phyloP scores from a whole-genome alignment of 2,329 filamentous ascomycete genomes.

The Thielaviopsis musarum region DNA sequence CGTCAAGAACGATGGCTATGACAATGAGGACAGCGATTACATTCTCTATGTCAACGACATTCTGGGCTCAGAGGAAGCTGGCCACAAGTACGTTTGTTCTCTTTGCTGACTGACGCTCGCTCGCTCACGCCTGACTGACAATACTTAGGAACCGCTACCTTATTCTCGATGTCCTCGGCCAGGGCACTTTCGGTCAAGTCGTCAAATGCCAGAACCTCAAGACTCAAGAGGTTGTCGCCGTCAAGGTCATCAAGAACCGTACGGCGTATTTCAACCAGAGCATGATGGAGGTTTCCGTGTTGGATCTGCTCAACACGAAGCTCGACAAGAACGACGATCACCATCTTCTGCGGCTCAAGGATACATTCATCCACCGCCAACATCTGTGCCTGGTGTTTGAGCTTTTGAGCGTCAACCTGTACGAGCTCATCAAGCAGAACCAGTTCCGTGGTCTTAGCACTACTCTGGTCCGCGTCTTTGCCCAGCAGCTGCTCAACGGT shows the following conservation, averaged over 20 bases:
- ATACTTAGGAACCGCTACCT: constrained; percentile 68
- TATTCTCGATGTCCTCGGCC: constrained; percentile 89
- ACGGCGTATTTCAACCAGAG: constrained; percentile 99
- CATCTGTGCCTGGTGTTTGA: constrained; percentile 96
- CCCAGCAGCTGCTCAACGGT: constrained; percentile 87
- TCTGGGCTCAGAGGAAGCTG: constrained; percentile 88
- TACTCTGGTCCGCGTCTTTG: constrained; percentile 90
- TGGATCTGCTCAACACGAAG: constrained; percentile 92
- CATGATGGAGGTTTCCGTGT: constrained; percentile 99
- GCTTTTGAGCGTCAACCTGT: constrained; percentile 88
- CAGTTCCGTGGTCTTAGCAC: constrained; percentile 96
- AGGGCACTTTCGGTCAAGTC: constrained; percentile 95
- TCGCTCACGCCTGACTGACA: not conserved
- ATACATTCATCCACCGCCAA: constrained; percentile 95
- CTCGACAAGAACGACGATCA: constrained; percentile 99
- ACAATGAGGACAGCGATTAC: constrained; percentile 98
- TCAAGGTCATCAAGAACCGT: constrained; percentile 98
- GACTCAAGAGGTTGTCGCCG: constrained; percentile 94
- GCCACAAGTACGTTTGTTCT: constrained; percentile 59
- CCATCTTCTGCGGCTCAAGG: constrained; percentile 82
- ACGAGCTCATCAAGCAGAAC: constrained; percentile 98
- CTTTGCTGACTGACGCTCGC: not conserved
- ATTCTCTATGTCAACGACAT: constrained; percentile 99
- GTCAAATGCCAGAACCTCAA: constrained; percentile 98
- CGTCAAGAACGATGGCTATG: constrained; percentile 94